Evolutionary conservation across 345 rosid species (phyloP), one percentile per base, ranked within the genome.

Genomic region (Rhodomyrtus tomentosa): DNA sequence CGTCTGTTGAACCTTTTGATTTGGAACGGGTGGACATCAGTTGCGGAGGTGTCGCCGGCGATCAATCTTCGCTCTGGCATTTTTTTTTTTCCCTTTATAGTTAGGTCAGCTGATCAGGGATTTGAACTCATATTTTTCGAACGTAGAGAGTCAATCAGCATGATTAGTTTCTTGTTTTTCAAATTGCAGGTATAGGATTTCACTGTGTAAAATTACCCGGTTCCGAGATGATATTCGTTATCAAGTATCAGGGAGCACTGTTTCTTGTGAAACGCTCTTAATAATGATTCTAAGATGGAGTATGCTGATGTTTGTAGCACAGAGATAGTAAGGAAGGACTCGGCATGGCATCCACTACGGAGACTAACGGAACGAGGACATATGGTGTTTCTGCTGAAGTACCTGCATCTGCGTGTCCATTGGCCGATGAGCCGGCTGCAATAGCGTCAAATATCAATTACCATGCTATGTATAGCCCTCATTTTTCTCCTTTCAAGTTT

Each of bases 401-500:
- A 81, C 93, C 92, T 81, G 92, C 91, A 12, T 85, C 87, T 50
- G 93, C 99, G n/a, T 85, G 91, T 21, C 98, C 99, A 0, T 88
- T 92, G 86, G 91, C 98, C 0, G 88, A 84, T 16, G 90, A 90
- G 50, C 92, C 97, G 1, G 50, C 89, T 36, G 93, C 91, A 52
- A 92, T 97, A 82, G 98, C 98, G 2, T 93, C 94, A 27, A 95
- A 97, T 84, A 94, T 96, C 88, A 84, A 88, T 81, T 95, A 94
- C 90, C 99, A 95, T 83, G 93, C 92, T 36, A 92, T 90, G 59
- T 95, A 88, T 87, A 92, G 90, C 87, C 98, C 99, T 49, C 99
- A 96, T 91, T 96, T 96, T 89, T 96, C 98, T n/a, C 98, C 96
- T 50, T 94, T 88, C 89, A 95, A 93, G 94, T 97, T 95, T 52